Evolutionary conservation across 2,329 filamentous ascomycete genomes (phyloP), one percentile per base, ranked within the genome.

Genomic region (Aspergillus hortae): DNA sequence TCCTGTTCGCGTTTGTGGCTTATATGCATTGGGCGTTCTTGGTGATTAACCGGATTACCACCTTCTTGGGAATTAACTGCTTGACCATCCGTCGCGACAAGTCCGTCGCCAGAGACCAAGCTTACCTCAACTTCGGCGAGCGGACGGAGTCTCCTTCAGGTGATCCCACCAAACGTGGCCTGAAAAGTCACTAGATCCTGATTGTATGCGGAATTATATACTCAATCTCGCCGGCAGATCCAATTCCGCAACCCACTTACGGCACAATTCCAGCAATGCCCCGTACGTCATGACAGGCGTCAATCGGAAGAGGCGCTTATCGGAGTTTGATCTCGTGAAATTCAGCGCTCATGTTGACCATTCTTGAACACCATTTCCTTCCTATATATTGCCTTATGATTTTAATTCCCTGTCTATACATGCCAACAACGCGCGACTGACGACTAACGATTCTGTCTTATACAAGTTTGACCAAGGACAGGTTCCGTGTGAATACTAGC

Each of bases 1-100:
- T 97, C 56, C 64, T 89, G 45, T 94, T 96, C 68, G 86, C 92
- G 1, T 75, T 86, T 43, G 75, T 92, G n/a, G 88, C 90, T 3
- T 99, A 99, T 73, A 92, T 89, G 71, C 84, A 88, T 61, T 99
- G 94, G 94, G 94, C 94, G 0, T 87, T 88, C 63, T 78, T 96
- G 40, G 92, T 97, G 44, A 90, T 96, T 64, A 88, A 86, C 56
- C 89, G 88, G 67, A 97, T 99, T 63, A 97, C 94, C 75, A 81
- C 86, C 49, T 97, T 89, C 73, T 77, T 99, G 21, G 91, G 90
- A 56, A 99, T 99, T 77, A 94, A 92, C 67, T 96, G 92, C 65
- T 76, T 99, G 59, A 97, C 92, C 1, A 96, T 99, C 55, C 77
- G 74, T 46, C 58, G 67, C 44, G 68, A 73, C 51, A 63, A 61